A percentile compares a stretch with the other conserved stretches of the same genome.
Evolutionary conservation across 164 flowering plant genomes (phyloP).

Genomic region (Macadamia tetraphylla): DNA sequence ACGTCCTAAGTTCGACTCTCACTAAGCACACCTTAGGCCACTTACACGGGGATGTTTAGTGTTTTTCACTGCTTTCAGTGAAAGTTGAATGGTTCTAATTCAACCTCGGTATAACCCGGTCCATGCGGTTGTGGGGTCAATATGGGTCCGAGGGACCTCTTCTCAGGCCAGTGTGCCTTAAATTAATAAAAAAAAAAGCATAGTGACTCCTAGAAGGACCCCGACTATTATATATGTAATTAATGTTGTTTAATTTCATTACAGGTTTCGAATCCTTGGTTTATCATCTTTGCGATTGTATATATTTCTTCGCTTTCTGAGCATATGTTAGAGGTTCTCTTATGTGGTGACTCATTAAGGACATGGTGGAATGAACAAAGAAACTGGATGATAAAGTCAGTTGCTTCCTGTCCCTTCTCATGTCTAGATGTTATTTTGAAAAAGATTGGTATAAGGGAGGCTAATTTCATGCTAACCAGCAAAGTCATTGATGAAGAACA

Average conservation of each 20-base stretch:
- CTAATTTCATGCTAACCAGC: slow-evolving; percentile 19
- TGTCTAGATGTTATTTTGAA: slow-evolving; percentile 18
- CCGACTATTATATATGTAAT: too few species aligned
- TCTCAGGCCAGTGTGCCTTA: too few species aligned
- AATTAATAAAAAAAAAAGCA: too few species aligned
- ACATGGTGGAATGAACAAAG: slow-evolving; percentile 27
- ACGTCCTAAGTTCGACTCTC: too few species aligned
- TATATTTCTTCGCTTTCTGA: slow-evolving; percentile 15
- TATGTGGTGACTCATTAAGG: slow-evolving; percentile 15
- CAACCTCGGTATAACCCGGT: too few species aligned
- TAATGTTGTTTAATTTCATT: not conserved
- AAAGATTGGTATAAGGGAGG: slow-evolving; percentile 10
- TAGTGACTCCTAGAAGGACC: too few species aligned
- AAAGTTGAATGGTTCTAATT: too few species aligned
- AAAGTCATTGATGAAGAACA: slow-evolving; percentile 14
- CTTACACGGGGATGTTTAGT: too few species aligned
- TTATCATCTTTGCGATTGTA: slow-evolving; percentile 10
- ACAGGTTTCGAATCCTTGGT: slow-evolving; percentile 25
- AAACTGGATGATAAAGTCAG: slow-evolving; percentile 27
- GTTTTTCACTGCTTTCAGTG: too few species aligned
- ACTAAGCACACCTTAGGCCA: too few species aligned
- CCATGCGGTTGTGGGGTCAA: too few species aligned
- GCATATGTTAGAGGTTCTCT: slow-evolving; percentile 22
- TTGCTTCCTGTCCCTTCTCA: slow-evolving; percentile 16
- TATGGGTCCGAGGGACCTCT: too few species aligned